Evolutionary conservation across 352 stramenopile species (phyloP).

Genomic region (Phytophthora gonapodyides): DNA sequence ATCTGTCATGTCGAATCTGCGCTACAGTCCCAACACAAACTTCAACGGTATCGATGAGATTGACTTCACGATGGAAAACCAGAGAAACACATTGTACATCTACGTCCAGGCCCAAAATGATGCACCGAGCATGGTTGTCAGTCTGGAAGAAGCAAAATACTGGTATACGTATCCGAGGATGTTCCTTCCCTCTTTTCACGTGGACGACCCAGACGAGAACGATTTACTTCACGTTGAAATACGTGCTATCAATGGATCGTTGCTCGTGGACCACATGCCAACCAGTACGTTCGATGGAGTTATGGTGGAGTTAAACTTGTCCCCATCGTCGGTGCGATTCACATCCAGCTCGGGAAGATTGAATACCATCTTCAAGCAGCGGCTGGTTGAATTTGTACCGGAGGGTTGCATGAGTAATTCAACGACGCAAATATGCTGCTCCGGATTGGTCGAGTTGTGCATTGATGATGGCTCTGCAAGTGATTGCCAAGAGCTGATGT

Average conservation of each 20-base stretch:
- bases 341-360: slow-evolving; percentile 33
- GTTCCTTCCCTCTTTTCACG: slow-evolving; percentile 39
- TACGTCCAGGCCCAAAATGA: slow-evolving; percentile 41
- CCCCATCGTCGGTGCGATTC: slow-evolving; percentile 17
- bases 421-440: slow-evolving; percentile 5
- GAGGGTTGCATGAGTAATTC: not conserved
- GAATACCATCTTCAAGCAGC: slow-evolving; percentile 36
- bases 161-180: slow-evolving; percentile 34
- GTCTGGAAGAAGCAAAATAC: slow-evolving; percentile 15
- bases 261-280: slow-evolving; percentile 20
- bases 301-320: slow-evolving; percentile 18
- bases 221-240: slow-evolving; percentile 46
- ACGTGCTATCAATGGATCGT: slow-evolving; percentile 27
- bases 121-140: slow-evolving; percentile 32
- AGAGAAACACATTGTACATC: slow-evolving; percentile 36
- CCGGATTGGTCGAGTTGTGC: slow-evolving; percentile 30
- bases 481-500: slow-evolving; percentile 28
- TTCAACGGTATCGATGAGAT: slow-evolving; percentile 39
- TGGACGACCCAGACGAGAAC: slow-evolving; percentile 40
- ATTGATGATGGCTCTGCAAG: slow-evolving; percentile 28
- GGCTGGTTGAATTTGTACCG: slow-evolving; percentile 33
- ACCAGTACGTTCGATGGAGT: slow-evolving; percentile 39
- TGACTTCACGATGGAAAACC: slow-evolving; percentile 10
- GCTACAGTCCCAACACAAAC: slow-evolving; percentile 21
- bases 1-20: slow-evolving; percentile 19